phyloP scores from a whole-genome alignment of 108 stramenopile genomes.

The Cyclotella baltica region DNA sequence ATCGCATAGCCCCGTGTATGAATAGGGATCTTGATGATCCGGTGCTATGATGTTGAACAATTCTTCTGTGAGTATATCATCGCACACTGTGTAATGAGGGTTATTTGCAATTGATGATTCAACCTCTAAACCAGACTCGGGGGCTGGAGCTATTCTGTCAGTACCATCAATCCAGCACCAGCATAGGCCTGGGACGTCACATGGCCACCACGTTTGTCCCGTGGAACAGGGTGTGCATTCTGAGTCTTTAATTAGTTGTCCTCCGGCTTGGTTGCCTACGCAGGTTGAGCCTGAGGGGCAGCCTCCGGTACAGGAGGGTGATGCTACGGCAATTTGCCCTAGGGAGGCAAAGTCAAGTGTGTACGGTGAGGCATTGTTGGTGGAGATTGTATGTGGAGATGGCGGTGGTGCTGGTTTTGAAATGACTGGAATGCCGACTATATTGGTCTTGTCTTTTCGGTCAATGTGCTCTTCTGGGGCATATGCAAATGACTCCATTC shows the following conservation, averaged over 20 bases:
- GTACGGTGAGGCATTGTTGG: slow-evolving; percentile 30
- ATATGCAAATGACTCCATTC: not conserved
- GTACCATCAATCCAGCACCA: slow-evolving; percentile 46
- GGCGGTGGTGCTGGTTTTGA: not conserved
- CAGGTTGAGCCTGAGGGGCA: slow-evolving; percentile 39
- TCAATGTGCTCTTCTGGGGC: slow-evolving; percentile 13
- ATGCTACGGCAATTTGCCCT: slow-evolving; percentile 23
- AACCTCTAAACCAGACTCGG: slow-evolving; percentile 17
- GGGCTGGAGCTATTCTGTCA: slow-evolving; percentile 36
- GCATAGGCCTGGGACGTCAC: slow-evolving; percentile 26
- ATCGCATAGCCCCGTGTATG: slow-evolving; percentile 33
- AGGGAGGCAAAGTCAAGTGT: slow-evolving; percentile 31
- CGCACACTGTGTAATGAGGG: slow-evolving; percentile 26
- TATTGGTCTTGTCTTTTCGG: slow-evolving; percentile 38
- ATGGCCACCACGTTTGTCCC: slow-evolving; percentile 42
- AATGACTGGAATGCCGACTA: slow-evolving; percentile 24
- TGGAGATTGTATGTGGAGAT: not conserved
- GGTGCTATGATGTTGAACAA: slow-evolving; percentile 27
- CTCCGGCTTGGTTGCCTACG: slow-evolving; percentile 30
- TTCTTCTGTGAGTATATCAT: slow-evolving; percentile 29
- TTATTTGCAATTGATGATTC: not conserved
- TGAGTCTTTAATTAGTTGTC: slow-evolving; percentile 31
- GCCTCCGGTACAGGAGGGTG: slow-evolving; percentile 28
- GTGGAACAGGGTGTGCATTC: slow-evolving; percentile 25
- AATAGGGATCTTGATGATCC: slow-evolving; percentile 21